phyloP scores from a whole-genome alignment of 2,329 filamentous ascomycete species.

The Trichophaea hybrida region DNA sequence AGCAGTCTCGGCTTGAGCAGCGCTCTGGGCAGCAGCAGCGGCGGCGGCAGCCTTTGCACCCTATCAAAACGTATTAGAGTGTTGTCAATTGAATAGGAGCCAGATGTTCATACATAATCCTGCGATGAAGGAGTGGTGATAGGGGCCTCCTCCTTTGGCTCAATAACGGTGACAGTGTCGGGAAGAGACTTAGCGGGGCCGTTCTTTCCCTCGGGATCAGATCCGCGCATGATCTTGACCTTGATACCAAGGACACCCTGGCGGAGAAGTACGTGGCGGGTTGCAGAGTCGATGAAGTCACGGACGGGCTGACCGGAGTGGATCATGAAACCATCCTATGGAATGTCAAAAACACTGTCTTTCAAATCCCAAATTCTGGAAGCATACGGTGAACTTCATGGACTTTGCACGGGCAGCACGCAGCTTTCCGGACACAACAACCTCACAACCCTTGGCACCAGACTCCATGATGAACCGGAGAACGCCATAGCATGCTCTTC shows the following conservation, averaged over 20 bases:
- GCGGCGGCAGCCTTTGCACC: constrained; percentile 66
- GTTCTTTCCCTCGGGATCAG: constrained; percentile 97
- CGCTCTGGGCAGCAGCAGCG: constrained; percentile 34
- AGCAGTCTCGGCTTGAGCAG: constrained; percentile 35
- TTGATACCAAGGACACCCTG: constrained; percentile 99
- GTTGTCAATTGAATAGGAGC: neutral
- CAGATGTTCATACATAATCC: constrained; percentile 56
- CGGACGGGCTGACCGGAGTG: constrained; percentile 99
- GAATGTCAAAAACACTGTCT: constrained; percentile 7
- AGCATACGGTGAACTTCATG: constrained; percentile 97
- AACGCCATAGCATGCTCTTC: constrained; percentile 98
- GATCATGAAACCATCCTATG: constrained; percentile 96
- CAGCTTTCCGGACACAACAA: constrained; percentile 98
- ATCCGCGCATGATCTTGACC: constrained; percentile 99
- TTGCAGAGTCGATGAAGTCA: constrained; percentile 98
- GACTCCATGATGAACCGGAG: constrained; percentile 99
- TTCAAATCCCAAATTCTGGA: constrained; percentile 1
- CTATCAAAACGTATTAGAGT: constrained; percentile 12
- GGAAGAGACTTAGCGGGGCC: constrained; percentile 94
- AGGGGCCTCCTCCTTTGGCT: constrained; percentile 98
- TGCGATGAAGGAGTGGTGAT: constrained; percentile 91
- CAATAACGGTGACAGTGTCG: constrained; percentile 97
- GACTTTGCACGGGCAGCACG: constrained; percentile 97
- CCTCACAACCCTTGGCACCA: constrained; percentile 98
- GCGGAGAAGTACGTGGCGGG: constrained; percentile 97